These are phyloP conservation scores for Phytophthora nicotianae DNA, from an alignment of 352 stramenopile genomes.

Conservation along the genomic window DNA sequence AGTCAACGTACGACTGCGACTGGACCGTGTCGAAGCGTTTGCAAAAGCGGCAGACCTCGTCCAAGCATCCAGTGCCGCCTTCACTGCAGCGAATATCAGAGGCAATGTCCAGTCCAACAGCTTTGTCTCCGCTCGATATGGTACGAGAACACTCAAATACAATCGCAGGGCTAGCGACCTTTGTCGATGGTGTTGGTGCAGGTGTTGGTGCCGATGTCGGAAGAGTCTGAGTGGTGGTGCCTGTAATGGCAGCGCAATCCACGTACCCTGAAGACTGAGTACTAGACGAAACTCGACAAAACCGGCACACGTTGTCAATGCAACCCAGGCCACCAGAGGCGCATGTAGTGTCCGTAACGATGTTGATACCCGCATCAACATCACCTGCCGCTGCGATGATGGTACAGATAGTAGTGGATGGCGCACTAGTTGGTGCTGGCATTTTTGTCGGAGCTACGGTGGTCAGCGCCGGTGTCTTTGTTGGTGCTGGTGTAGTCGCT, in stretches of 20 bases:
- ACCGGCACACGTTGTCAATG: slow-evolving; percentile 40
- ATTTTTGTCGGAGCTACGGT: slow-evolving; percentile 5
- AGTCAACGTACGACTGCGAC: slow-evolving; percentile 38
- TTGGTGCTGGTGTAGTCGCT: neutral
- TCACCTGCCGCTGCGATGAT: slow-evolving; percentile 17
- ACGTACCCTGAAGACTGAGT: slow-evolving; percentile 29
- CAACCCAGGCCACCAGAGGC: slow-evolving; percentile 40
- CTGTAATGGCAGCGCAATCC: slow-evolving; percentile 20
- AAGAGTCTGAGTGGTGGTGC: slow-evolving; percentile 5
- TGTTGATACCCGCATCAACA: slow-evolving; percentile 27
- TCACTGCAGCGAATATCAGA: slow-evolving; percentile 43
- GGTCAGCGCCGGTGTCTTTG: slow-evolving; percentile 2
- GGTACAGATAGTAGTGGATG: neutral
- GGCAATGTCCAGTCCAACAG: slow-evolving; percentile 43
- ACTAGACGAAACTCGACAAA: slow-evolving; percentile 34
- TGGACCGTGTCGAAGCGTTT: slow-evolving; percentile 40
- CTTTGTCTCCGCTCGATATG: slow-evolving; percentile 36
- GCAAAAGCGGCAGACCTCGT: slow-evolving; percentile 38
- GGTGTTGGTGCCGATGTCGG: slow-evolving; percentile 3
- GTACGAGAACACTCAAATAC: slow-evolving; percentile 23
- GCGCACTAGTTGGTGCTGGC: neutral
- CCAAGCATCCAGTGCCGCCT: slow-evolving; percentile 43
- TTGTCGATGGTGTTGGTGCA: slow-evolving; percentile 2
- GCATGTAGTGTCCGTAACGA: slow-evolving; percentile 37
- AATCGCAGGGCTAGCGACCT: slow-evolving; percentile 21